phyloP scores from a whole-genome alignment of 176 grass and related monocot species.

The Oryza nivara region DNA sequence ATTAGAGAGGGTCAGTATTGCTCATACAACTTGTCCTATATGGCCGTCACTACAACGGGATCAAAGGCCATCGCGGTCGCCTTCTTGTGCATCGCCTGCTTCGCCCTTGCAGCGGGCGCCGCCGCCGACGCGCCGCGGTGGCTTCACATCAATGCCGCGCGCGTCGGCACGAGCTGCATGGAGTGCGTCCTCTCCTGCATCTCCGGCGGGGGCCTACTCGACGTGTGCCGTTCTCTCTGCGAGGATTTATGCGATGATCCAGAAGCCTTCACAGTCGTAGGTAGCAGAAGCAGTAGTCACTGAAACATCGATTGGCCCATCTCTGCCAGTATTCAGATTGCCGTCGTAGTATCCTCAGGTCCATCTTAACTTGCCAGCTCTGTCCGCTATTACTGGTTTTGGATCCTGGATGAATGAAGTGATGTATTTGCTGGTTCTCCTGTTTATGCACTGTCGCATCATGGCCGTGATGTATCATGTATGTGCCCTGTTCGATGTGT shows the following conservation, averaged over 20 bases:
- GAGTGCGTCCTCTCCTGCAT: neutral
- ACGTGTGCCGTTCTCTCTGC: neutral
- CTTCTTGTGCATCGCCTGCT: neutral
- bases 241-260: neutral
- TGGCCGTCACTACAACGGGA: neutral
- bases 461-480: neutral
- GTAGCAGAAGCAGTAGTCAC: neutral
- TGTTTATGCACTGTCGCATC: neutral
- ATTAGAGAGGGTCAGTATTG: neutral
- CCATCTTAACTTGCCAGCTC: neutral
- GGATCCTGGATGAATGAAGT: neutral
- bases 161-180: neutral
- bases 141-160: neutral
- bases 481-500: neutral
- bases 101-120: neutral
- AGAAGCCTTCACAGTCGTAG: too few relatives aligned
- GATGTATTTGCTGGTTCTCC: neutral
- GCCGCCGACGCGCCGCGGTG: neutral
- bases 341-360: neutral
- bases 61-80: neutral
- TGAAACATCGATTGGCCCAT: constrained; percentile 3
- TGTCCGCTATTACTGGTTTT: neutral
- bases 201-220: neutral
- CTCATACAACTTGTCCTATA: neutral
- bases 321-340: neutral